Evolutionary conservation across 345 rosid species (phyloP).

Genomic region (Cardamine chenopodiifolia): DNA sequence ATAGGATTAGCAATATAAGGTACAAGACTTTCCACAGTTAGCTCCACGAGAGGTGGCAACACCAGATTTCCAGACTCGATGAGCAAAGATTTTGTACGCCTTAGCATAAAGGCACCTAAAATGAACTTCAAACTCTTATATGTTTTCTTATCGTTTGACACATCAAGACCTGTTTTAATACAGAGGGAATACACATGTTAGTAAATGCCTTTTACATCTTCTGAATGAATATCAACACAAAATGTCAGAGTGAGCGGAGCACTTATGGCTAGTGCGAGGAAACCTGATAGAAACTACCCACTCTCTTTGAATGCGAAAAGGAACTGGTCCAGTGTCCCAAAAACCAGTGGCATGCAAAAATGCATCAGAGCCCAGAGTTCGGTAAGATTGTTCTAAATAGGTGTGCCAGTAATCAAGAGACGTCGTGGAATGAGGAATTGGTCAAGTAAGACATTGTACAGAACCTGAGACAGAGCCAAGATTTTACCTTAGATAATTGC

Average conservation of each 20-base stretch:
- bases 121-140: slow-evolving; percentile 59
- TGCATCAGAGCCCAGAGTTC: slow-evolving; percentile 98
- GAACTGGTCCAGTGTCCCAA: slow-evolving; percentile 77
- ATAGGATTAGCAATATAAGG: slow-evolving; percentile 1
- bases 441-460: slow-evolving; percentile 65
- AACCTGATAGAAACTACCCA: slow-evolving; percentile 64
- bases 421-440: slow-evolving; percentile 79
- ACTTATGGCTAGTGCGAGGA: slow-evolving; percentile 6
- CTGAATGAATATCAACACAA: slow-evolving; percentile 4
- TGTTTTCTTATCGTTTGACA: slow-evolving; percentile 47
- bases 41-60: slow-evolving; percentile 83
- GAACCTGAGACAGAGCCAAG: slow-evolving; percentile 55
- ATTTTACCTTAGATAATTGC: neutral
- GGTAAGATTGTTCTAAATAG: slow-evolving; percentile 80
- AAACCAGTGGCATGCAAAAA: slow-evolving; percentile 86
- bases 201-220: slow-evolving; percentile 4
- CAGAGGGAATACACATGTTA: slow-evolving; percentile 7
- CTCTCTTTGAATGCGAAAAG: slow-evolving; percentile 70
- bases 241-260: neutral
- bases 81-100: slow-evolving; percentile 78
- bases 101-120: slow-evolving; percentile 81
- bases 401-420: slow-evolving; percentile 88
- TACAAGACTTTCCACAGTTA: slow-evolving; percentile 62
- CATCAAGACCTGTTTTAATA: slow-evolving; percentile 48
- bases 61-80: slow-evolving; percentile 69